Conservation (phyloP, 441 rosid species). For the Viola pubescens region DNA sequence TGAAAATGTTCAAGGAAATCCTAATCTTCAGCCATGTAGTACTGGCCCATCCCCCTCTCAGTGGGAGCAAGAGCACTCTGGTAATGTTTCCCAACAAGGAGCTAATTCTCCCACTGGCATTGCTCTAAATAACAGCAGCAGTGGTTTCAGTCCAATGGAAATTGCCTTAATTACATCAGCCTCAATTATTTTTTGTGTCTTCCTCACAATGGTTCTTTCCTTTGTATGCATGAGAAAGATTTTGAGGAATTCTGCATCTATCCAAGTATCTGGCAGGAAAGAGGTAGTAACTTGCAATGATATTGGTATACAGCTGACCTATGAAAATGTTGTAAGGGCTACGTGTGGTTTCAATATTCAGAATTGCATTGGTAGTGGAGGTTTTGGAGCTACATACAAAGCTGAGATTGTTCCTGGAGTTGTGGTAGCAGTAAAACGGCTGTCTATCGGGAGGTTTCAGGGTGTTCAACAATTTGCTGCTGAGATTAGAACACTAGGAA, state of each 20-base stretch:
- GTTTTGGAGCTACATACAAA: conserved; percentile 52
- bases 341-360: conserved; percentile 37
- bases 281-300: conserved; percentile 33
- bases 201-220: conserved; percentile 28
- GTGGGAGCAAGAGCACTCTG: conserved; percentile 30
- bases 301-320: conserved; percentile 39
- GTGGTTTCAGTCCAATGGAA: conserved; percentile 29
- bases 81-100: conserved; percentile 27
- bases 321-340: conserved; percentile 43
- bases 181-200: conserved; percentile 31
- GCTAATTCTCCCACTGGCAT: conserved; percentile 21
- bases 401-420: conserved; percentile 42
- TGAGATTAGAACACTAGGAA: conserved; percentile 42
- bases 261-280: conserved; percentile 30
- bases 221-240: conserved; percentile 31
- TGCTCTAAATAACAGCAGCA: conserved; percentile 9
- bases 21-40: conserved; percentile 32
- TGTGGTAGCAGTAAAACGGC: conserved; percentile 45
- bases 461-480: conserved; percentile 45
- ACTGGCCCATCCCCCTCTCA: conserved; percentile 21
- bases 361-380: conserved; percentile 52
- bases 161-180: conserved; percentile 41
- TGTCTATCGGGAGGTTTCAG: conserved; percentile 45
- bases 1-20: conserved; percentile 33
- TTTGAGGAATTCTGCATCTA: conserved; percentile 21